A percentile compares a stretch with the other conserved stretches of the same genome.
Evolutionary conservation across 345 rosid genomes (phyloP).

Genomic region (Camelina laxa): DNA sequence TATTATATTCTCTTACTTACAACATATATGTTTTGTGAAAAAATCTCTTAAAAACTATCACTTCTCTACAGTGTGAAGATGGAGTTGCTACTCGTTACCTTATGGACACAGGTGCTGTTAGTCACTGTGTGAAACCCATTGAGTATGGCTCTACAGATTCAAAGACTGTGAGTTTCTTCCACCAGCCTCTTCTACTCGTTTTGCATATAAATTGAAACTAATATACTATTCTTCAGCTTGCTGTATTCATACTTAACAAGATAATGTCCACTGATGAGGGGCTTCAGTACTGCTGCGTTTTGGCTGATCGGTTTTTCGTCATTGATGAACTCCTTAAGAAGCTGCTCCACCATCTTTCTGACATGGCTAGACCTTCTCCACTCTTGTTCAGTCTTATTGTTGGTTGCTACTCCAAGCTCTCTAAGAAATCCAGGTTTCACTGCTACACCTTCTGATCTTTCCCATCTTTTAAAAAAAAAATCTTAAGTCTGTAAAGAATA

Average conservation of each 20-base stretch:
- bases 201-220: background rate
- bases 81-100: constrained; percentile 42
- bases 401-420: constrained; percentile 56
- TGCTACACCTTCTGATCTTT: background rate
- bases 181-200: background rate
- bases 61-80: constrained; percentile 46
- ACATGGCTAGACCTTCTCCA: constrained; percentile 16
- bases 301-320: constrained; percentile 45
- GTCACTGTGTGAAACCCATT: constrained; percentile 45
- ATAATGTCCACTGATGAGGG: constrained; percentile 48
- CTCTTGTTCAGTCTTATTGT: constrained; percentile 34
- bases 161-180: constrained; percentile 48
- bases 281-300: constrained; percentile 49
- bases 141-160: constrained; percentile 49
- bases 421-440: constrained; percentile 54
- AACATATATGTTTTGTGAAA: background rate
- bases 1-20: no score
- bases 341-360: constrained; percentile 39
- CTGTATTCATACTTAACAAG: constrained; percentile 49
- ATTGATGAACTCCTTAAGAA: constrained; percentile 39
- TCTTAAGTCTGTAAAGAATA: background rate
- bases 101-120: constrained; percentile 44
- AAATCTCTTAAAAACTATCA: background rate
- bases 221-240: constrained; percentile 46
- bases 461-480: background rate